Base-by-base conservation (phyloP, 2,329 filamentous ascomycete species). In the Fonsecaea monophora region DNA sequence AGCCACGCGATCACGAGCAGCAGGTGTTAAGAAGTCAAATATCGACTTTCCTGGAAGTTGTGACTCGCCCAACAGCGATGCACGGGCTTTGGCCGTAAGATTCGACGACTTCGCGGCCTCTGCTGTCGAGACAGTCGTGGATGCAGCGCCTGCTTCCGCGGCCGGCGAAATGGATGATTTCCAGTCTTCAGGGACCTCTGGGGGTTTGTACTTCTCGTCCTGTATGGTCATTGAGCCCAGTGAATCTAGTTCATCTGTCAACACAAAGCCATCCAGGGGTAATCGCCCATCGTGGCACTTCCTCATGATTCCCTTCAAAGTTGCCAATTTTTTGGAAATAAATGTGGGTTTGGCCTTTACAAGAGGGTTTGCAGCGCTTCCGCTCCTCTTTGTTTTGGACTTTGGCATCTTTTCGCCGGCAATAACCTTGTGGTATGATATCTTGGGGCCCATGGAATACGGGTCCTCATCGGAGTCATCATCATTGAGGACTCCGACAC, bases 381-480 rank as follows among this genome's bases (percentile, higher is more conserved):
- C 82, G 0, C 78, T 73, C 3, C 76, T 54, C 66, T 83, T 83
- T 50, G 70, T 40, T 65, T 86, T 87, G 74, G 90, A 89, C 73
- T 86, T 91, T 76, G 92, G 94, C 77, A 90, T 90, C 78, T 92
- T 96, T 69, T 94, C 90, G 0, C 89, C 90, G 18, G 92, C 93
- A 67, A 97, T 87, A 4, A 90, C 85, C 48, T 89, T 87, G 73
- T 92, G 96, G 78, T 96, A 97, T 12, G 90, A 92, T 76, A 97
- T 96, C 71, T 89, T 90, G 0, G 95, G 95, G 0, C 94, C 94
- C 61, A 98, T 89, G 65, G 94, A 91, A 75, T 97, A 98, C 0
- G 92, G 91, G 74, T 97, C 94, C 73, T 98, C 94, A 72, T 98
- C 95, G 4, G 94, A 97, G 10, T 93, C 94, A 21, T 90, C 95